Percentiles rank a stretch among this genome's conserved stretches.
phyloP scores from a whole-genome alignment of 2,329 filamentous ascomycete species.

The Fusarium drepaniforme region DNA sequence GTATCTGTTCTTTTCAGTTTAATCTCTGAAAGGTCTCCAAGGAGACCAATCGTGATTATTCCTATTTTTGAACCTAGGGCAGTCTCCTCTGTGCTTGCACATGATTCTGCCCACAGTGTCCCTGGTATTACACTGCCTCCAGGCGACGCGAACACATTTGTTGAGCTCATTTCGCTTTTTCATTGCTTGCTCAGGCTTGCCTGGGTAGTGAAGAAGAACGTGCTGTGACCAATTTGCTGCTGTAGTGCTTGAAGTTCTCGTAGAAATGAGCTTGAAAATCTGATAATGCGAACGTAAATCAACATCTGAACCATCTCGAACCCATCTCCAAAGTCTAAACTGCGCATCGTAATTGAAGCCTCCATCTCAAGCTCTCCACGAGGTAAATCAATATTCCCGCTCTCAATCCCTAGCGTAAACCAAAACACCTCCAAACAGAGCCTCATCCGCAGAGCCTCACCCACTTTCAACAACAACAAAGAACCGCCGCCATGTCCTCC shows the following conservation, averaged over 20 bases:
- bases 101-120: slow-evolving; percentile 52
- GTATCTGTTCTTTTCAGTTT: slow-evolving; percentile 98
- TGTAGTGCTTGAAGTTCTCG: not conserved
- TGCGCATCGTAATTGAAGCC: no score
- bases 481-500: slow-evolving; percentile 45
- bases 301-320: no score
- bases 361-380: not conserved
- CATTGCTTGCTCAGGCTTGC: slow-evolving; percentile 51
- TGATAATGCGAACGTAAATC: no score
- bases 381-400: slow-evolving; percentile 11
- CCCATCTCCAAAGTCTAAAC: no score
- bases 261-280: not conserved
- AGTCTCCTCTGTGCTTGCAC: slow-evolving; percentile 54
- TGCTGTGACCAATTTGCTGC: not conserved
- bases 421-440: slow-evolving; percentile 18
- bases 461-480: slow-evolving; percentile 10
- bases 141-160: slow-evolving; percentile 51
- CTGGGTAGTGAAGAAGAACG: slow-evolving; percentile 47
- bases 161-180: slow-evolving; percentile 45
- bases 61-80: slow-evolving; percentile 65
- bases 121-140: slow-evolving; percentile 58
- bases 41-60: slow-evolving; percentile 82
- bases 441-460: slow-evolving; percentile 38
- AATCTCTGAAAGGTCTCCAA: slow-evolving; percentile 89
- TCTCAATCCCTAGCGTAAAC: slow-evolving; percentile 19